phyloP scores from a whole-genome alignment of 2,329 filamentous ascomycete genomes.

The Cordyceps cicadae region DNA sequence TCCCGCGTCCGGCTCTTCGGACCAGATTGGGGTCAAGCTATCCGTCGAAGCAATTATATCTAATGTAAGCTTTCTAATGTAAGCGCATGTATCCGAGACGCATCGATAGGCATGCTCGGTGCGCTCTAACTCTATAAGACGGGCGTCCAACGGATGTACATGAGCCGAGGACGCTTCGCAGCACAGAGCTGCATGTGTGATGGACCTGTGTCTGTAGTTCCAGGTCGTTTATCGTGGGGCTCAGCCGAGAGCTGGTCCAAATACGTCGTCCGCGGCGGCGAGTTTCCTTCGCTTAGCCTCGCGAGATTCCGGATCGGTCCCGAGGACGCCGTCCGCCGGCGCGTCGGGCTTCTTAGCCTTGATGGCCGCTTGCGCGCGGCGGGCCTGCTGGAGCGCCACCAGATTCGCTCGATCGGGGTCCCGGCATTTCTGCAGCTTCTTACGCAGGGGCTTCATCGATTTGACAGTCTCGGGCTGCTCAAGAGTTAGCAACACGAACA shows the following conservation, averaged over 20 bases:
- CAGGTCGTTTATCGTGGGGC: background rate
- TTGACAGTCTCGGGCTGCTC: conserved; percentile 34
- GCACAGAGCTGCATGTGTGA: background rate
- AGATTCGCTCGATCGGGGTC: conserved; percentile 69
- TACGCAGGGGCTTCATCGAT: conserved; percentile 49
- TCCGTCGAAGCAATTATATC: background rate
- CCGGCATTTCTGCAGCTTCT: conserved; percentile 64
- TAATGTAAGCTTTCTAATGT: background rate
- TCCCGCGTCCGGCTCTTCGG: background rate
- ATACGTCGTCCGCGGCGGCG: conserved; percentile 35
- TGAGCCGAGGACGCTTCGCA: background rate
- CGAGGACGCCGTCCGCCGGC: conserved; percentile 36
- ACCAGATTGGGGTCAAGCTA: background rate
- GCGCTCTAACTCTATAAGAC: background rate
- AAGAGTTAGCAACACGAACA: background rate
- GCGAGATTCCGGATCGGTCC: conserved; percentile 32
- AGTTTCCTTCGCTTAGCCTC: conserved; percentile 41
- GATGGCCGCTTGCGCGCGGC: conserved; percentile 45
- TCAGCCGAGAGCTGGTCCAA: conserved; percentile 33
- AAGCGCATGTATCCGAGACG: background rate
- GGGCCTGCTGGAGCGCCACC: conserved; percentile 57
- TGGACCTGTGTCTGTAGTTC: background rate
- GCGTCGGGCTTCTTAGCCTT: conserved; percentile 30
- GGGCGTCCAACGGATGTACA: background rate
- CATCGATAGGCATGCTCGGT: too few relatives aligned